Conservation (phyloP, 306 rosid species). For the Sesbania bispinosa region DNA sequence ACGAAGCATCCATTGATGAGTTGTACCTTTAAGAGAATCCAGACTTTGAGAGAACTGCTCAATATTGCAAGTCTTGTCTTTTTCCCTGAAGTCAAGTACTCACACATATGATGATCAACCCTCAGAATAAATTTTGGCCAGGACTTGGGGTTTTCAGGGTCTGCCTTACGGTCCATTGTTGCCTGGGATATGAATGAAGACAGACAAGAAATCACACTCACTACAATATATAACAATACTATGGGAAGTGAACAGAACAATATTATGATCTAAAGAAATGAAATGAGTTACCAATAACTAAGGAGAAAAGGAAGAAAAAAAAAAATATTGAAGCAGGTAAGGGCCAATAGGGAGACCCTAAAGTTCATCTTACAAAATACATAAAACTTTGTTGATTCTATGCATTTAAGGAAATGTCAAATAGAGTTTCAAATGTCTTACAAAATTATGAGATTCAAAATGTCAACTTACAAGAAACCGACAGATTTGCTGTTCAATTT, state of each 20-base stretch:
- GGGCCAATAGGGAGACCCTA: background rate
- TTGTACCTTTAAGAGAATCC: slow-evolving; percentile 87
- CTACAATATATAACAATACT: background rate
- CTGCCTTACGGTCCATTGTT: slow-evolving; percentile 55
- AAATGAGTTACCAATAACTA: background rate
- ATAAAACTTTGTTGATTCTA: background rate
- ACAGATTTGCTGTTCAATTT: slow-evolving; percentile 93
- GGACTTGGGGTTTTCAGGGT: slow-evolving; percentile 69
- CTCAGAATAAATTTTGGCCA: slow-evolving; percentile 89
- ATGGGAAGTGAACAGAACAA: background rate
- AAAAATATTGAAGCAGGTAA: background rate
- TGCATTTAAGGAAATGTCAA: background rate
- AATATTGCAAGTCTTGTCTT: slow-evolving; percentile 81
- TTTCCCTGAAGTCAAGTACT: slow-evolving; percentile 76
- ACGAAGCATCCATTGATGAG: background rate
- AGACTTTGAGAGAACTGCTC: slow-evolving; percentile 94
- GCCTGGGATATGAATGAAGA: slow-evolving; percentile 49
- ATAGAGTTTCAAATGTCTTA: slow-evolving; percentile 9
- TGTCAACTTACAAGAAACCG: slow-evolving; percentile 72
- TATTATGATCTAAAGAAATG: background rate
- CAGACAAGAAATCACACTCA: slow-evolving; percentile 23
- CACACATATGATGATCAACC: slow-evolving; percentile 85
- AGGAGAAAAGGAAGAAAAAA: background rate
- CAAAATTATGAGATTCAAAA: background rate
- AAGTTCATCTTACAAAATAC: background rate